Conservation (phyloP, 2,329 filamentous ascomycete species). For the Hirsutella thompsonii region DNA sequence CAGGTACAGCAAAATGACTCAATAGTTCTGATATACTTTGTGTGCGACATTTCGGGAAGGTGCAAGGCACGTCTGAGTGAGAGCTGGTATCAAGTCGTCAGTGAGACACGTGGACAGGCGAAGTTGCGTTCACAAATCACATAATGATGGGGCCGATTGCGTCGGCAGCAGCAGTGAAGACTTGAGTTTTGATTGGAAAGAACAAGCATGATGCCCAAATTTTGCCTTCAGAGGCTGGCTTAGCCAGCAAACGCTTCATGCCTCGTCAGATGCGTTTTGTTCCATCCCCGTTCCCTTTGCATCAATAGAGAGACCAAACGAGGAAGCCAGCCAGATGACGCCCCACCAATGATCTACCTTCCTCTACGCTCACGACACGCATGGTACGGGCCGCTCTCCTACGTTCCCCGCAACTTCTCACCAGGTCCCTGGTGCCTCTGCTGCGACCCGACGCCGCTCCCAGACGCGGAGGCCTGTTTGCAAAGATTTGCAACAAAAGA, state of each 20-base stretch:
- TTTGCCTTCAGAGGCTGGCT: conserved; percentile 22
- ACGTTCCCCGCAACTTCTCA: background rate
- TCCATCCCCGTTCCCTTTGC: conserved; percentile 17
- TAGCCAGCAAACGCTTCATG: conserved; percentile 23
- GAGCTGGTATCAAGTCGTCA: background rate
- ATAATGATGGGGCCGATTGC: too few relatives aligned
- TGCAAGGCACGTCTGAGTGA: background rate
- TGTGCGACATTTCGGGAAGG: background rate
- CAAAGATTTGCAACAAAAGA: too few relatives aligned
- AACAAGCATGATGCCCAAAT: conserved; percentile 23
- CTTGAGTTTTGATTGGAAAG: conserved; percentile 23
- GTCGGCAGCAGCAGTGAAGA: conserved; percentile 1
- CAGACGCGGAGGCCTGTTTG: conserved; percentile 7
- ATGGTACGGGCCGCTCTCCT: background rate
- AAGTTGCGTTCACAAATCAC: too few relatives aligned
- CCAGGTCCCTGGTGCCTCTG: conserved; percentile 3
- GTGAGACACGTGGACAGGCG: background rate
- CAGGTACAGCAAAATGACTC: background rate
- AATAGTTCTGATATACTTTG: background rate
- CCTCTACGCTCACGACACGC: background rate
- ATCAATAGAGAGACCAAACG: conserved; percentile 31
- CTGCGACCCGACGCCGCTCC: conserved; percentile 3
- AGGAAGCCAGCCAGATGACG: conserved; percentile 33
- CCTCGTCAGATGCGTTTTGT: conserved; percentile 20
- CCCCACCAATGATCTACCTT: conserved; percentile 30